These are phyloP conservation scores for Mortierella sp. DNA, from an alignment of 371 early-diverging fungal genomes.

Conservation along the genomic window DNA sequence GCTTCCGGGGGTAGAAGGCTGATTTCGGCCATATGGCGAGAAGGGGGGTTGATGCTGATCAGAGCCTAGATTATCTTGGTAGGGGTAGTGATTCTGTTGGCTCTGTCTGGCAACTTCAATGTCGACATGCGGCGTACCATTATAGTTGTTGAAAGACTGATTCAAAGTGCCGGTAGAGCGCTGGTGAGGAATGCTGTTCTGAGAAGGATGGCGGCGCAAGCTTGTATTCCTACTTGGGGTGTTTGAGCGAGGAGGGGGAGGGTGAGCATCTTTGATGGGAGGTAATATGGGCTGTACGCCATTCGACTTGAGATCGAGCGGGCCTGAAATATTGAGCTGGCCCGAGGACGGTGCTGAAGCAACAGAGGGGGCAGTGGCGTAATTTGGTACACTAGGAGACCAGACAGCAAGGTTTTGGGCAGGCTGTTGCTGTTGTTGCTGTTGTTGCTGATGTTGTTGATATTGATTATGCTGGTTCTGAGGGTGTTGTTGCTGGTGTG, in stretches of 20 bases:
- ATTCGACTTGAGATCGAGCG: slow-evolving; percentile 51
- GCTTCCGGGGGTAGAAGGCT: slow-evolving; percentile 18
- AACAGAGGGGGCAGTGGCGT: slow-evolving; percentile 13
- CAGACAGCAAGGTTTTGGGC: slow-evolving; percentile 39
- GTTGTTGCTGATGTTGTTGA: slow-evolving; percentile 23
- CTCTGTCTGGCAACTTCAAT: slow-evolving; percentile 1
- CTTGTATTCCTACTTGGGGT: slow-evolving; percentile 30
- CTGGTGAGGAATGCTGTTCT: slow-evolving; percentile 27
- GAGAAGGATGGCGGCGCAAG: slow-evolving; percentile 40
- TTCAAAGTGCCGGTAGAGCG: slow-evolving; percentile 6
- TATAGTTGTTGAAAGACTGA: slow-evolving; percentile 21
- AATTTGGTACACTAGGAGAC: slow-evolving; percentile 36
- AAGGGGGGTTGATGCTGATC: slow-evolving; percentile 10
- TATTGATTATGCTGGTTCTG: slow-evolving; percentile 6
- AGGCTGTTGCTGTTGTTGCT: slow-evolving; percentile 28
- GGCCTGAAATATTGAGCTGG: slow-evolving; percentile 42
- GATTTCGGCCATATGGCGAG: slow-evolving; percentile 15
- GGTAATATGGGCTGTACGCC: slow-evolving; percentile 38
- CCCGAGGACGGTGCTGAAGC: slow-evolving; percentile 18
- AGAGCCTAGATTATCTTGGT: slow-evolving; percentile 3
- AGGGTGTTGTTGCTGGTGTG: not conserved
- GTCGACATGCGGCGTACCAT: not conserved
- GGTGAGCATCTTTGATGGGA: slow-evolving; percentile 36
- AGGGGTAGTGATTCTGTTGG: not conserved
- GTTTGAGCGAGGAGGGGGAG: slow-evolving; percentile 27